phyloP scores from a whole-genome alignment of 208 protist species.

The Leptomonas pyrrhocoris region DNA sequence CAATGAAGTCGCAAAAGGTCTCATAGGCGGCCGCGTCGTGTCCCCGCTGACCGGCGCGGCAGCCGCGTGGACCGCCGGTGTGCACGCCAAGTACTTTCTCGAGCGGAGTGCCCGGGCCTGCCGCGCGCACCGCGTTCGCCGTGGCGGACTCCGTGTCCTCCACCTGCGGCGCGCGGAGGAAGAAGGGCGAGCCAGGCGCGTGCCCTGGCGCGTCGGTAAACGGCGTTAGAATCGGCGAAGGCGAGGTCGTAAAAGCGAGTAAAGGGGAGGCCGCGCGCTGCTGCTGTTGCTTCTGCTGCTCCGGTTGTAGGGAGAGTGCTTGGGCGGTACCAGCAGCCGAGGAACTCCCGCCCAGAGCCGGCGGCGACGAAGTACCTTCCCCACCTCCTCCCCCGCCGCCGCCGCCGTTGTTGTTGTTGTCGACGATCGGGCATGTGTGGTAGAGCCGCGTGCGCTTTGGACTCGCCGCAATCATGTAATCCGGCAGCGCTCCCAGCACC shows the following conservation, averaged over 20 bases:
- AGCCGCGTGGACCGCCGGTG: constrained; percentile 80
- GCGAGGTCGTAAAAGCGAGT: constrained; percentile 12
- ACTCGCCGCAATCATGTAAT: constrained; percentile 74
- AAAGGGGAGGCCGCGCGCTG: constrained; percentile 17
- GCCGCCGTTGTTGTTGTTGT: constrained; percentile 1
- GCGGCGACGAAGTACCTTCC: not conserved
- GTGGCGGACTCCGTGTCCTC: constrained; percentile 30
- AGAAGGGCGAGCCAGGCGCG: constrained; percentile 33
- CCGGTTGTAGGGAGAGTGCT: not conserved
- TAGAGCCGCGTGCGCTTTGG: constrained; percentile 67
- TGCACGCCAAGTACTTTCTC: constrained; percentile 73
- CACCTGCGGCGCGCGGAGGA: constrained; percentile 15
- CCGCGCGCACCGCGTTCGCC: constrained; percentile 4
- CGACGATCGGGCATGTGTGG: constrained; percentile 20
- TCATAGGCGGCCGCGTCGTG: constrained; percentile 72
- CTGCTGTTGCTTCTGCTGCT: constrained; percentile 14
- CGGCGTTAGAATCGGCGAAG: constrained; percentile 2
- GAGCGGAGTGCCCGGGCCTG: constrained; percentile 29
- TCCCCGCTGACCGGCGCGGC: constrained; percentile 68
- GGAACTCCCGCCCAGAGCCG: constrained; percentile 1
- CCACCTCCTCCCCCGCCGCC: not conserved
- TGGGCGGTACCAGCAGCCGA: not conserved
- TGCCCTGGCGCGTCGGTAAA: constrained; percentile 26
- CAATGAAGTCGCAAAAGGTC: constrained; percentile 83
- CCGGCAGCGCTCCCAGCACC: constrained; percentile 72